Evolutionary conservation across 139 green algal species (phyloP).

Genomic region (Mychonastes homosphaera): DNA sequence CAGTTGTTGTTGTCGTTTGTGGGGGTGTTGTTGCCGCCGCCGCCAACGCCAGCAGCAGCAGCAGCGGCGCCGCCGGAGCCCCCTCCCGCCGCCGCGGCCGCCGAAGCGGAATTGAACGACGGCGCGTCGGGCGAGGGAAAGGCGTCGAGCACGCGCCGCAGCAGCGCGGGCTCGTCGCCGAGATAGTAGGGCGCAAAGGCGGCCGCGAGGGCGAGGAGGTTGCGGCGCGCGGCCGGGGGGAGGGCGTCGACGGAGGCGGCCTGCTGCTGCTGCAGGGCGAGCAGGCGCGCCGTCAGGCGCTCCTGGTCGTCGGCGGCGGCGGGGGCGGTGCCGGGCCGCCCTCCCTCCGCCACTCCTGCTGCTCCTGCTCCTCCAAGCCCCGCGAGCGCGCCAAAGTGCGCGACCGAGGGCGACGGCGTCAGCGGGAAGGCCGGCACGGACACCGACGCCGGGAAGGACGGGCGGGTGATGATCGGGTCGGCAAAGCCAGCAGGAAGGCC

Average conservation of each 20-base stretch:
- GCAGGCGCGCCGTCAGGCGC: too few species aligned
- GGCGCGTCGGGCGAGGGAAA: too few species aligned
- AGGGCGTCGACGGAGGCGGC: conserved; percentile 27
- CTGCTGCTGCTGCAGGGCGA: too few species aligned
- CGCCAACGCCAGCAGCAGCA: conserved; percentile 27
- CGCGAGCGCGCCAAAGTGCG: too few species aligned
- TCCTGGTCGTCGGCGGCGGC: too few species aligned
- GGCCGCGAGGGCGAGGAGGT: conserved; percentile 37
- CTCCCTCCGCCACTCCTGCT: too few species aligned
- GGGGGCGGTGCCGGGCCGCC: too few species aligned
- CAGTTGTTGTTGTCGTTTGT: conserved; percentile 12
- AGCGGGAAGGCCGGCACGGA: too few species aligned
- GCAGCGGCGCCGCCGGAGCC: background rate
- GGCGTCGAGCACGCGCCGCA: background rate
- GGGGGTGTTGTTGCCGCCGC: conserved; percentile 15
- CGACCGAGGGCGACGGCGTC: too few species aligned
- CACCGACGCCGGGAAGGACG: background rate
- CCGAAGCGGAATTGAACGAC: too few species aligned
- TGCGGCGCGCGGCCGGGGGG: conserved; percentile 25
- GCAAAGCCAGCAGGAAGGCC: background rate
- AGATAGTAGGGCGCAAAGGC: conserved; percentile 63
- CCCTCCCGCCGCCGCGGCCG: background rate
- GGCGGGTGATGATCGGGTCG: background rate
- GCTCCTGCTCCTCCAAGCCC: too few species aligned
- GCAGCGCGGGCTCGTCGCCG: conserved; percentile 5